Conservation (phyloP, 768 basidiomycete species). For the Nidularia pulvinata region DNA sequence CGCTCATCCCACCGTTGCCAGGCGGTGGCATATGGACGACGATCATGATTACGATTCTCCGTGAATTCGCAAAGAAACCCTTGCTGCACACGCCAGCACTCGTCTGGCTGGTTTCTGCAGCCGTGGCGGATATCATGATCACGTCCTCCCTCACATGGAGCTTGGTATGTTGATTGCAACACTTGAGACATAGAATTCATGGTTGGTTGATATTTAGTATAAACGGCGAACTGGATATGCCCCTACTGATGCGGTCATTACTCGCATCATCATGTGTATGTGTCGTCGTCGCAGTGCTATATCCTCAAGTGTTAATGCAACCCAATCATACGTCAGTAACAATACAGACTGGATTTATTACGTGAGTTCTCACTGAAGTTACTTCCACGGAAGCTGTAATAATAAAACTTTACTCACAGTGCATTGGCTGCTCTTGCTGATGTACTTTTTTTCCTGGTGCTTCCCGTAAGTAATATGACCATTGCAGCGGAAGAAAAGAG, state of each 20-base stretch:
- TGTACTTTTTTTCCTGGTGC: constrained; percentile 7
- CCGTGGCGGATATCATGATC: constrained; percentile 11
- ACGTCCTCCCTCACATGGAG: constrained; percentile 9
- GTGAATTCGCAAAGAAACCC: constrained; percentile 4
- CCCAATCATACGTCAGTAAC: constrained; percentile 5
- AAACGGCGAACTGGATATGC: constrained; percentile 7
- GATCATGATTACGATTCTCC: neutral
- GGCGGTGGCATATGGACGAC: constrained; percentile 6
- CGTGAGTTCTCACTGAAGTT: constrained; percentile 4
- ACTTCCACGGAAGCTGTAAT: neutral
- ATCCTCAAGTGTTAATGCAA: neutral
- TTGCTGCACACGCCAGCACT: constrained; percentile 3
- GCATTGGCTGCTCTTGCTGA: constrained; percentile 11
- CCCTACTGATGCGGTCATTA: constrained; percentile 9
- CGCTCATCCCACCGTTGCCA: neutral
- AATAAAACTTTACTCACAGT: neutral
- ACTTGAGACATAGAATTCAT: neutral
- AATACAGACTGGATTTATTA: constrained; percentile 14
- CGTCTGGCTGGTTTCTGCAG: constrained; percentile 9
- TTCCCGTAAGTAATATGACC: constrained; percentile 7
- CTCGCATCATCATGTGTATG: constrained; percentile 14
- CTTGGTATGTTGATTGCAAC: constrained; percentile 5
- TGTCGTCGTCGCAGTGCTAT: neutral
- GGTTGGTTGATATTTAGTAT: constrained; percentile 5
- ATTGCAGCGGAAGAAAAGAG: neutral